Evolutionary conservation across 148 eudicot species (phyloP), one percentile per base, ranked within the genome.

Genomic region (Chenopodium formosanum): DNA sequence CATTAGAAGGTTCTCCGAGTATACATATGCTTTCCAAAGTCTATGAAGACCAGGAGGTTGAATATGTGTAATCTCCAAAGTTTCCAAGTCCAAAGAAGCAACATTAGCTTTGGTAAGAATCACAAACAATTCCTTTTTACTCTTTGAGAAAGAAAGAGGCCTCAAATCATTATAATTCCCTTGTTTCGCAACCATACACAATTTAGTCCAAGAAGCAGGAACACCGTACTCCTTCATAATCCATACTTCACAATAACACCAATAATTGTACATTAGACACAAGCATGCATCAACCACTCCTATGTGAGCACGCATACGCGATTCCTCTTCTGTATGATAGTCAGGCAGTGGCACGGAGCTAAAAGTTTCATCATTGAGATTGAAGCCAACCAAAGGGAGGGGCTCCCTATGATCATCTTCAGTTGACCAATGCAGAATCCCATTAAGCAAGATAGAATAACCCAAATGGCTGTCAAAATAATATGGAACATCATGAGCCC

Each of bases 231-330:
- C 83, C 62, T 81, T 75, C 83, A 74, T 65, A 8, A 75, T 31
- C 78, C 74, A 75, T 50, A 75, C 77, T 52, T 75, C 83, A 22
- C 7, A 47, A 40, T n/a, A 6, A 20, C 47, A 4, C 32, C 27
- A 13, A 75, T 19, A 75, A 13, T 40, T 75, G 20, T 65, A 34
- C 25, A 81, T 22, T 31, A 50, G 23, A 66, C 79, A 65, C 65
- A 81, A 81, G 74, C 83, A 74, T 65, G 31, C 83, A 81, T 81
- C 83, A 53, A 81, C 46, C 29, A 75, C 83, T n/a, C 74, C 79
- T 12, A 75, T 70, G 50, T 74, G 53, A 31, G 66, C 32, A 5
- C 20, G 46, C 31, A 47, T 47, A 47, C 50, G 50, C 50, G 2
- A 8, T 10, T 0, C 50, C 50, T 47, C 50, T 10, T 47, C 50